Base-by-base conservation (phyloP, 768 basidiomycete genomes). In the Kwoniella shandongensis region DNA sequence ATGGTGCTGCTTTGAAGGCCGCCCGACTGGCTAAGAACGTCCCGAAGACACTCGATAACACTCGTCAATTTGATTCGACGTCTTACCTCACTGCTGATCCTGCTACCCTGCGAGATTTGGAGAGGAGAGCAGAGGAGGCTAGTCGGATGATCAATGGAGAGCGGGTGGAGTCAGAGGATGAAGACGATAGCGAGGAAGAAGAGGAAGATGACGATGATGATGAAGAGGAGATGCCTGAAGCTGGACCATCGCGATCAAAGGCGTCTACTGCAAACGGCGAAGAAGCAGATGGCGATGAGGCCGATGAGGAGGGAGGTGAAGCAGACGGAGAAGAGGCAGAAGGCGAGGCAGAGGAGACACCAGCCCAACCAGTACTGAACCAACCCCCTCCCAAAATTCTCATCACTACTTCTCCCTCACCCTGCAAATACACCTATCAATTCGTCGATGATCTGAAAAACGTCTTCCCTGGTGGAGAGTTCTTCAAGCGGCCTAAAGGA, bases 31-130 rank as follows among this genome's bases (percentile, higher is more conserved):
- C 83, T 5, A 84, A 88, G 67, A 96, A 96, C 79, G 81, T 93
- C 10, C 93, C 93, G 0, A 83, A 83, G 42, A 99, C 96, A 0
- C 83, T 97, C 22, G 96, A 99, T 72, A 98, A 97, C 73, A 88
- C 85, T 58, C 85, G 93, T 60, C 87, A 93, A 76, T 88, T 85
- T 66, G 77, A 77, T 36, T 63, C 78, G 4, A 71, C 66, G 5
- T 78, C 77, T 22, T 78, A 79, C 63, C 62, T 79, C 32, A 77
- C 74, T 11, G 73, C 78, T 27, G 70, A 79, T 62, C 78, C 78
- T 18, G 67, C 67, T 22, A 68, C 63, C 6, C 57, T 76, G 12
- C 48, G 56, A 35, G 65, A 61, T 27, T 65, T 66, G 15, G 66
- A 62, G 35, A 66, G 63, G 51, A 46, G 62, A 47, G 72, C 69